Base-by-base conservation (phyloP, 2,329 filamentous ascomycete genomes). In the Microdochium trichocladiopsis region DNA sequence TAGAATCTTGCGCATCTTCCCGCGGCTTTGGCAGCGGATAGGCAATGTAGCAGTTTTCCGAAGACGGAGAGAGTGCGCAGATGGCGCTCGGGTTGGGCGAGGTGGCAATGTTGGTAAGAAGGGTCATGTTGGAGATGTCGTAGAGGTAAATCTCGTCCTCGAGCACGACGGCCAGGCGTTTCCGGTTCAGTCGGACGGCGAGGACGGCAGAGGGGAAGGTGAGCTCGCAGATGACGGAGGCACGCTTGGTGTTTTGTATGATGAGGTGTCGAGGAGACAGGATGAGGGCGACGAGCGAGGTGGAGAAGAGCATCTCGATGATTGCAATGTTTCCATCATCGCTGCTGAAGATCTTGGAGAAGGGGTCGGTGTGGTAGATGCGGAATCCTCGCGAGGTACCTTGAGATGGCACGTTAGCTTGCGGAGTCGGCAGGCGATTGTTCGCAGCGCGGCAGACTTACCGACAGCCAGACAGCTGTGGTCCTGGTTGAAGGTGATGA, bases 401-500 rank as follows among this genome's bases (percentile, higher is more conserved):
- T 94, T 56, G 50, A 36, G 43, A n/a, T n/a, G n/a, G 23, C 50
- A 49, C 14, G 8, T 50, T 37, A 47, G 24, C 10, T n/a, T 11
- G 48, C 22, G 51, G 50, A 47, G 14, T n/a, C 21, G 54, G 41
- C 4, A 47, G 49, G 18, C 11, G 41, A 18, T 18, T 6, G 21
- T 9, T 18, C 22, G 41, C 9, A 22, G 51, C 28, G 36, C 50
- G 51, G 51, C 25, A 22, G 52, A 71, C 86, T 66, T 77, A 91
- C 90, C 93, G 61, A 99, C 92, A 74, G 93, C 93, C 58, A 99
- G 80, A 71, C 93, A 93, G 79, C 89, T 95, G 76, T 96, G 91
- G 77, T 99, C 94, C 77, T 99, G 94, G 72, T 99, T 99, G 73
- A 97, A 99, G 43, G 93, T 96, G 63, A 99, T 90, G 73, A 95